Conservation (phyloP, 2,329 filamentous ascomycete species). For the Neonectria neomacrospora region DNA sequence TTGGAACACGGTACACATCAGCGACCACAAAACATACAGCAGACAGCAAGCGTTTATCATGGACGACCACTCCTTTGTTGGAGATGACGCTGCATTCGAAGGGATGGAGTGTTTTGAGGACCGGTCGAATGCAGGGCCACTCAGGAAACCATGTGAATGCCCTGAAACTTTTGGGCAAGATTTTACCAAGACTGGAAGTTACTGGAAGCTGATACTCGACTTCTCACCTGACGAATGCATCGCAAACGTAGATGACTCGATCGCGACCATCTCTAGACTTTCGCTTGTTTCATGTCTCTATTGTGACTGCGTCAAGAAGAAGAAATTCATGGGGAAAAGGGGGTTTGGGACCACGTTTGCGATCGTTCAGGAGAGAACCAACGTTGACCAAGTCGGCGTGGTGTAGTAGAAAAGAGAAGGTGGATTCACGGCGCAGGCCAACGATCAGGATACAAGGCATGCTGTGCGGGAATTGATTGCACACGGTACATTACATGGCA, state of each 20-base stretch:
- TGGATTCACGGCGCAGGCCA: neutral
- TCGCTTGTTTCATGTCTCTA: neutral
- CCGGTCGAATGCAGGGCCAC: neutral
- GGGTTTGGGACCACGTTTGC: neutral
- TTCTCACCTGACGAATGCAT: neutral
- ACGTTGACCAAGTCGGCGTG: neutral
- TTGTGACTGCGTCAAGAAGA: neutral
- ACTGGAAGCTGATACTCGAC: neutral
- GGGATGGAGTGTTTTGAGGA: neutral
- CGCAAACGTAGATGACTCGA: neutral
- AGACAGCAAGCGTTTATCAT: neutral
- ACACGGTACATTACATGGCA: neutral
- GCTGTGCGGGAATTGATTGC: neutral
- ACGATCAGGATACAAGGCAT: neutral
- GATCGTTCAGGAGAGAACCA: neutral
- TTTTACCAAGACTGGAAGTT: neutral
- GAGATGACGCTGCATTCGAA: neutral
- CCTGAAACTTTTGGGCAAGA: neutral
- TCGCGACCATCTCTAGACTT: neutral
- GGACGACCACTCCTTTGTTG: neutral
- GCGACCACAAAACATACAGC: neutral
- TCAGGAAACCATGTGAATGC: neutral
- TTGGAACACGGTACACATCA: constrained; percentile 5
- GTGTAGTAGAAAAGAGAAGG: neutral
- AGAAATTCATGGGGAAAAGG: neutral